Evolutionary conservation across 192 early-diverging fungal species (phyloP), one percentile per base, ranked within the genome.

Genomic region (Geranomyces michiganensis): DNA sequence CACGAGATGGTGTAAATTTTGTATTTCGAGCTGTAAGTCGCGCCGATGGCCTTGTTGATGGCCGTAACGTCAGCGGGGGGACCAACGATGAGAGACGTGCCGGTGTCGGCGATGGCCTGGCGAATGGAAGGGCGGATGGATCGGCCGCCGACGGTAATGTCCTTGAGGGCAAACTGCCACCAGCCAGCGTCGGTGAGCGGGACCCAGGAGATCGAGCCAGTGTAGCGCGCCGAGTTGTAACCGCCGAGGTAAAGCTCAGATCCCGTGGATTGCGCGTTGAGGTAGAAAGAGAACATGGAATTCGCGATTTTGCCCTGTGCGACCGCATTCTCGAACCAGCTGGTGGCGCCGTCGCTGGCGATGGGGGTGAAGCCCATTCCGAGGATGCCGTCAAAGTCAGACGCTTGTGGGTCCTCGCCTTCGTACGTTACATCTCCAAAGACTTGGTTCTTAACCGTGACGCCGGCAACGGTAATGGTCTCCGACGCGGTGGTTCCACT

Each of bases 201-300:
- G 9, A 65, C 46, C 65, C 83, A 87, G 22, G 56, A 75, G 43
- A 87, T 49, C 1, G 74, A 22, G 10, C 85, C 87, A 19, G 77
- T 60, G 64, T 72, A 83, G 46, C 82, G 82, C 9, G 60, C 31
- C 0, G 41, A 5, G 64, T 87, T 84, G 43, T 80, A 65, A 22
- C 85, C 85, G 22, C 84, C 84, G 73, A 89, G 77, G 21, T 75
- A 75, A 19, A 89, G 74, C 62, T 82, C 79, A 46, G 77, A 64
- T 30, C 71, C 76, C 72, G 64, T 10, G 17, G 33, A 30, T 36
- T 44, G 46, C 63, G 78, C 64, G 56, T 66, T 56, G 27, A 87
- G 78, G 63, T 81, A 85, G 65, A 87, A 84, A 26, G 76, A 77
- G 58, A 87, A 77, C 2, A 27, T 19, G 21, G 44, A 41, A 33